Conservation (phyloP, 129 eudicot species). For the carrot (Daucus carota) region DH1_v3.0 NC_030386.2:30243501-30244000, state of each 20-base stretch:
- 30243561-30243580: no score
- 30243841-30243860: background rate
- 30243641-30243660: background rate
- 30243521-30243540: no score
- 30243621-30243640: background rate
- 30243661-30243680: background rate
- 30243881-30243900: conserved; percentile 20
- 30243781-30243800: background rate
- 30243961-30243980: conserved; percentile 44
- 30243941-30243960: conserved; percentile 35
- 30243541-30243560: no score
- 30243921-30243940: conserved; percentile 56
- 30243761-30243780: background rate
- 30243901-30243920: conserved; percentile 30
- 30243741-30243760: background rate
- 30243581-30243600: no score
- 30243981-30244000: conserved; percentile 58
- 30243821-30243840: background rate
- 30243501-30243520: no score
- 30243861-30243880: background rate
- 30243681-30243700: background rate
- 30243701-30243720: background rate
- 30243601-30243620: background rate
- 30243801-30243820: background rate
- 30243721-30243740: background rate